Base-by-base conservation (phyloP, 495 filamentous ascomycete genomes). In the Penicillium turbatum region DNA sequence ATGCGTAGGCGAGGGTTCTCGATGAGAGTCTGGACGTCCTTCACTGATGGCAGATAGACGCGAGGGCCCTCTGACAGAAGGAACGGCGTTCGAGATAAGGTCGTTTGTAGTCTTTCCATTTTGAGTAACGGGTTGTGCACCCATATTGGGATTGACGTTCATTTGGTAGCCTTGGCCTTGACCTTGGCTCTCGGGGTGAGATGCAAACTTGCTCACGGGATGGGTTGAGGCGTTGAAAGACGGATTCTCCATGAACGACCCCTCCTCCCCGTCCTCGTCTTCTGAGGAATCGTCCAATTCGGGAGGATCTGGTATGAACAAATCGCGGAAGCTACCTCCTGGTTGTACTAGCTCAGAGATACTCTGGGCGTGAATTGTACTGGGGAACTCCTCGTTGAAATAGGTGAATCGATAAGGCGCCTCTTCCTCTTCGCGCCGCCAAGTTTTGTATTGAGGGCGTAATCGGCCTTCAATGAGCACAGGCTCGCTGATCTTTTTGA, bases 401-500 rank as follows among this genome's bases (percentile, higher is more conserved):
- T 98, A 98, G 2, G 93, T 98, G 65, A 95, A 97, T 38, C 93
- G 82, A 64, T 95, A 98, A 0, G 93, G 93, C 1, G 85, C 85
- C 46, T 96, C 95, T 34, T 96, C 91, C 58, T 93, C 89, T 52
- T 87, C 84, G 21, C 85, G 80, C 66, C 92, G 90, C 93, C 93
- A 98, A 5, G 78, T 75, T 47, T 71, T 69, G 59, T 87, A 89
- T 53, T 89, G 85, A 7, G 93, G 90, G 8, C 93, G 83, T 45
- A 97, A 66, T 48, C 93, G 81, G 7, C 93, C 93, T 43, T 88
- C 90, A 46, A 98, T 83, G 47, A 97, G 81, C 66, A 96, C 83
- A 7, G 95, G 95, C 59, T 98, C 93, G 19, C 85, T 92, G 55
- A 96, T 90, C 64, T 87, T 95, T 72, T 97, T 96, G 15, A 86